phyloP scores from a whole-genome alignment of 805 yeast genomes.

The Wickerhamomyces rabaulensis region DNA sequence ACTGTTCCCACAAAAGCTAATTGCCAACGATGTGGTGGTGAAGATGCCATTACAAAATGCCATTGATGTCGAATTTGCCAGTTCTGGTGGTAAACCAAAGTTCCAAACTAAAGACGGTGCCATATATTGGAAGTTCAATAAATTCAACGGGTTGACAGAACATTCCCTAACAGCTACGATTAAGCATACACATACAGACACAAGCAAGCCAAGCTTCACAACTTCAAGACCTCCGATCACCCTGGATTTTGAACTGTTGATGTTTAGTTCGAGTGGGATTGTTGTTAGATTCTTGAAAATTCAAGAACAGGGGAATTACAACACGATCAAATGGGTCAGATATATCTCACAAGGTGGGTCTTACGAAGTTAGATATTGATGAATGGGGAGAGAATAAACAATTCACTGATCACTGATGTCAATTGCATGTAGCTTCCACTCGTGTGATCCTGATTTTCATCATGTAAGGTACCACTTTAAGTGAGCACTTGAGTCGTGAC shows the following conservation, averaged over 20 bases:
- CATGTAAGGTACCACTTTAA: too few species aligned
- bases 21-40: slow-evolving; percentile 60
- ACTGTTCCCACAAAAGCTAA: slow-evolving; percentile 48
- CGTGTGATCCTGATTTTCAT: too few species aligned
- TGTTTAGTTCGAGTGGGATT: slow-evolving; percentile 75
- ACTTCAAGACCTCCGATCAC: slow-evolving; percentile 66
- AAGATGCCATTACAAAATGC: slow-evolving; percentile 69
- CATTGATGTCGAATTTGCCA: slow-evolving; percentile 39
- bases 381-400: too few species aligned
- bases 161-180: slow-evolving; percentile 54
- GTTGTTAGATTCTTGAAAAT: slow-evolving; percentile 69
- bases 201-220: slow-evolving; percentile 4
- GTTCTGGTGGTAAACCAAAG: slow-evolving; percentile 62
- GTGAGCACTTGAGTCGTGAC: too few species aligned
- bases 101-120: slow-evolving; percentile 60
- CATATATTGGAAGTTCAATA: slow-evolving; percentile 65
- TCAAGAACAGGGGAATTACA: slow-evolving; percentile 51
- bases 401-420: too few species aligned
- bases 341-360: slow-evolving; percentile 73
- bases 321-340: slow-evolving; percentile 83
- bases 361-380: slow-evolving; percentile 69
- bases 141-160: slow-evolving; percentile 64
- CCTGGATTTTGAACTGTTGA: slow-evolving; percentile 59
- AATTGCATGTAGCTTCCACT: too few species aligned
- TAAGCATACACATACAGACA: slow-evolving; percentile 15